Evolutionary conservation across 2,329 filamentous ascomycete species (phyloP).

Genomic region (Hypoxylon sp.): DNA sequence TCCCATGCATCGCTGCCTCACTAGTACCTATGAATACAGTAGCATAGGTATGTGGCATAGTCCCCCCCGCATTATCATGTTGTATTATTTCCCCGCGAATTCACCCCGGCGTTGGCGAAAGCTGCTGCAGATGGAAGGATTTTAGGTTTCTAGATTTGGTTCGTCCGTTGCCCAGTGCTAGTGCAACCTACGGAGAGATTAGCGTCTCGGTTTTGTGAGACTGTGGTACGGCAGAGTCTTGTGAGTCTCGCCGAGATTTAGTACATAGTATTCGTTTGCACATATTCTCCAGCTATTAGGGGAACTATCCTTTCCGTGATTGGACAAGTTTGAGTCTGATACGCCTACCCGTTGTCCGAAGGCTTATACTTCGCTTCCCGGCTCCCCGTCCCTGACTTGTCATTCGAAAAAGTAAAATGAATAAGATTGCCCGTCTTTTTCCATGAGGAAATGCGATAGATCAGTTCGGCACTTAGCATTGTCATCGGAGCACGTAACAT

Average conservation of each 20-base stretch:
- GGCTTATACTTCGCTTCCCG: slow-evolving; percentile 28
- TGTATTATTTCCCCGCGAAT: slow-evolving; percentile 24
- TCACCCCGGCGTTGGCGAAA: slow-evolving; percentile 17
- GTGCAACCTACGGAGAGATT: slow-evolving; percentile 8
- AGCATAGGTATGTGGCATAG: slow-evolving; percentile 8
- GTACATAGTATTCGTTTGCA: slow-evolving; percentile 16
- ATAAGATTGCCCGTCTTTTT: slow-evolving; percentile 27
- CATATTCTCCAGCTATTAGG: background rate
- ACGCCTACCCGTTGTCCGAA: slow-evolving; percentile 14
- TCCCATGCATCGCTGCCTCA: slow-evolving; percentile 35
- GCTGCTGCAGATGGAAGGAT: slow-evolving; percentile 23
- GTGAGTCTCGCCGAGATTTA: slow-evolving; percentile 4
- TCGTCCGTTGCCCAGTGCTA: slow-evolving; percentile 17
- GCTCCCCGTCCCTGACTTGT: slow-evolving; percentile 32
- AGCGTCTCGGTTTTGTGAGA: slow-evolving; percentile 15
- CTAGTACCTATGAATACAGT: slow-evolving; percentile 8
- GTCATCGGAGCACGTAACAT: slow-evolving; percentile 24
- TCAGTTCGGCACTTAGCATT: slow-evolving; percentile 30
- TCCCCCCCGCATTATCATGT: slow-evolving; percentile 25
- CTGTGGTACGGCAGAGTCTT: slow-evolving; percentile 13
- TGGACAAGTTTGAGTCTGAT: slow-evolving; percentile 18
- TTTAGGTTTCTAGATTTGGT: slow-evolving; percentile 2
- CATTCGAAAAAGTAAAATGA: slow-evolving; percentile 15
- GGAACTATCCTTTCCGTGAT: slow-evolving; percentile 9
- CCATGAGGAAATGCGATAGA: slow-evolving; percentile 27